phyloP scores from a whole-genome alignment of 1,139 yeast genomes.

The Candida gigantensis region DNA sequence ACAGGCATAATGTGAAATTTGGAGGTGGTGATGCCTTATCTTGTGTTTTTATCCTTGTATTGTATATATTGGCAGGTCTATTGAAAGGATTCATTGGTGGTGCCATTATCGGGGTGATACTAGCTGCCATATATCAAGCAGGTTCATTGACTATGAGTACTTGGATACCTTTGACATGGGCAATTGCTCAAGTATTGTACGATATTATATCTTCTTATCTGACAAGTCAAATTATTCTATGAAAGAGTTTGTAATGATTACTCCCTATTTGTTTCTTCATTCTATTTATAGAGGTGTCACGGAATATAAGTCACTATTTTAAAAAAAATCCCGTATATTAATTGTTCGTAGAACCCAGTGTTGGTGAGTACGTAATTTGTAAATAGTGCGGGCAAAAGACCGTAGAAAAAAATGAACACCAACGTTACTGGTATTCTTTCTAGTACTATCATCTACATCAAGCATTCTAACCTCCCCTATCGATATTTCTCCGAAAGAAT shows the following conservation, averaged over 20 bases:
- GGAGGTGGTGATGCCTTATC: constrained; percentile 14
- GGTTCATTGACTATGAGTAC: constrained; percentile 85
- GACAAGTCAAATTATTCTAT: constrained; percentile 41
- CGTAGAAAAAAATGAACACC: constrained; percentile 2
- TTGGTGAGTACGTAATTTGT: too few species aligned
- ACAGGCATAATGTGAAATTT: constrained; percentile 20
- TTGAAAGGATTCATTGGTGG: constrained; percentile 71
- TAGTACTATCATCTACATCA: neutral
- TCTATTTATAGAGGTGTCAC: too few species aligned
- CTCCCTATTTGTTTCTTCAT: too few species aligned
- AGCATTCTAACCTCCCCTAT: too few species aligned
- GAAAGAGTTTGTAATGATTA: too few species aligned
- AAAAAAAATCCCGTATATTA: too few species aligned
- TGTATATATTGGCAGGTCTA: constrained; percentile 56
- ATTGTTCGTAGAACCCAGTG: too few species aligned
- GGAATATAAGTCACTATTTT: too few species aligned
- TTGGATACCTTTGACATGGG: constrained; percentile 91
- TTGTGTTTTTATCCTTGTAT: constrained; percentile 38
- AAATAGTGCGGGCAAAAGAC: too few species aligned
- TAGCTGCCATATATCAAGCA: constrained; percentile 68
- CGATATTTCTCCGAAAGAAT: too few species aligned
- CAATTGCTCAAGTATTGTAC: constrained; percentile 62
- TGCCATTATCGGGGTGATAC: constrained; percentile 67
- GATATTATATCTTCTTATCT: constrained; percentile 65
- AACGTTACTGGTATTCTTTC: neutral